A percentile compares a stretch with the other conserved stretches of the same genome.
Conservation (phyloP, 805 yeast genomes). For the Monosporozyma yasuniensis region DNA sequence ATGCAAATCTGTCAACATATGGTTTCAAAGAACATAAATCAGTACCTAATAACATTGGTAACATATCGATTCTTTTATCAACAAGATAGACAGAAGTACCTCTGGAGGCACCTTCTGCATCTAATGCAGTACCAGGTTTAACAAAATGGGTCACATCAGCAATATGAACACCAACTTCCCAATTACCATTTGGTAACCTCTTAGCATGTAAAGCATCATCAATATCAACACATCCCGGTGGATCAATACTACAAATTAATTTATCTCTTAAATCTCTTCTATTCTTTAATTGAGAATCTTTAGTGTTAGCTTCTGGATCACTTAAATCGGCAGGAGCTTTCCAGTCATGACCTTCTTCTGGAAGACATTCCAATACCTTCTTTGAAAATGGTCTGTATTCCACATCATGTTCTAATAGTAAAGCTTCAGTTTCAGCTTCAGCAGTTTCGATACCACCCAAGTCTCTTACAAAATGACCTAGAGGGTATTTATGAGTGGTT, state of each 20-base stretch:
- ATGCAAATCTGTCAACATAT: slow-evolving; percentile 90
- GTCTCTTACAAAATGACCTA: slow-evolving; percentile 87
- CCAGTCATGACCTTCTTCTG: slow-evolving; percentile 92
- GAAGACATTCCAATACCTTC: slow-evolving; percentile 84
- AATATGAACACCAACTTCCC: slow-evolving; percentile 96
- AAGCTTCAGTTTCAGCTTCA: slow-evolving; percentile 93
- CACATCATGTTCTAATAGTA: slow-evolving; percentile 88
- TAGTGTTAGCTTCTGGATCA: slow-evolving; percentile 44
- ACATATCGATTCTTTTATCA: slow-evolving; percentile 97
- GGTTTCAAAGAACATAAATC: slow-evolving; percentile 93
- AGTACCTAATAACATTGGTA: slow-evolving; percentile 90
- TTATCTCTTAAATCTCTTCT: slow-evolving; percentile 84
- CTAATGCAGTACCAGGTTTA: slow-evolving; percentile 83
- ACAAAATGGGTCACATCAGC: slow-evolving; percentile 98
- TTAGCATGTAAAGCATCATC: slow-evolving; percentile 95
- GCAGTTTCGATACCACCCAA: slow-evolving; percentile 87
- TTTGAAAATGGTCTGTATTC: slow-evolving; percentile 94
- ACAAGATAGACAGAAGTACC: slow-evolving; percentile 96
- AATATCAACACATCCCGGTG: slow-evolving; percentile 96
- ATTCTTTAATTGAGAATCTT: slow-evolving; percentile 40
- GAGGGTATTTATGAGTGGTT: slow-evolving; percentile 69
- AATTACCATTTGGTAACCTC: slow-evolving; percentile 80
- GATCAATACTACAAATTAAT: slow-evolving; percentile 91
- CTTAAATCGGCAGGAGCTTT: slow-evolving; percentile 61
- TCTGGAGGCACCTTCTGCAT: slow-evolving; percentile 92